Percentiles rank a stretch among this genome's conserved stretches.
phyloP scores from a whole-genome alignment of 2,329 filamentous ascomycete species.

The Trichoderma afroharzianum region DNA sequence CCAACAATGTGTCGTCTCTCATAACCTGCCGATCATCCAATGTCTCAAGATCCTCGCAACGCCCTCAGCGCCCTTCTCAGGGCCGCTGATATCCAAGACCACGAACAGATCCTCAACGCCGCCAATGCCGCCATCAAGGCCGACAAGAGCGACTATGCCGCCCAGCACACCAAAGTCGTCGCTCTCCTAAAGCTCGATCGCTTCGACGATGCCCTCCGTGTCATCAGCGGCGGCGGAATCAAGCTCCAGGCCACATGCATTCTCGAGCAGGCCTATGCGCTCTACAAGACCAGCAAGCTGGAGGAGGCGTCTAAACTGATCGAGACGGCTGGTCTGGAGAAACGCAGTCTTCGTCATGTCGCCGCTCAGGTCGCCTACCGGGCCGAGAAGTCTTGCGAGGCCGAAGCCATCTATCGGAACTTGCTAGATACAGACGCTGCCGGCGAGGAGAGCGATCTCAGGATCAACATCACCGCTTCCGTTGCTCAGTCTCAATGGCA shows the following conservation, averaged over 20 bases:
- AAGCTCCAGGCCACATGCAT: conserved; percentile 57
- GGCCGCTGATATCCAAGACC: conserved; percentile 59
- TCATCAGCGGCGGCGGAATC: conserved; percentile 61
- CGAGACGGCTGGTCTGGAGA: conserved; percentile 28
- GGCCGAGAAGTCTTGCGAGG: conserved; percentile 67
- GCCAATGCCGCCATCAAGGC: conserved; percentile 60
- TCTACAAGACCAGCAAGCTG: conserved; percentile 74
- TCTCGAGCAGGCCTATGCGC: conserved; percentile 75
- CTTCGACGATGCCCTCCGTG: conserved; percentile 70
- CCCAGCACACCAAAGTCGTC: conserved; percentile 67
- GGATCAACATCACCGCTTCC: conserved; percentile 70
- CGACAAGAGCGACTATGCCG: conserved; percentile 55
- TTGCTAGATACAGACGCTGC: conserved; percentile 46
- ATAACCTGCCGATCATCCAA: conserved; percentile 23
- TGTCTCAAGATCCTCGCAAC: conserved; percentile 46
- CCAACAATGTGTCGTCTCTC: conserved; percentile 17
- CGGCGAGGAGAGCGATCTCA: conserved; percentile 65
- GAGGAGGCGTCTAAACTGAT: conserved; percentile 56
- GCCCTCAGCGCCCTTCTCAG: conserved; percentile 54
- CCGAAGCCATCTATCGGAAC: conserved; percentile 59
- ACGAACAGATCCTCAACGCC: conserved; percentile 67
- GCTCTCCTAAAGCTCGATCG: conserved; percentile 79
- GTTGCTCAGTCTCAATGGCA: conserved; percentile 72
- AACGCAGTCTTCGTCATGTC: conserved; percentile 47
- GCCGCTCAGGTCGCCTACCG: conserved; percentile 70